Percentiles rank a stretch among this genome's conserved stretches.
Evolutionary conservation across 257 asterid species (phyloP).

Genomic region (Plantago major): DNA sequence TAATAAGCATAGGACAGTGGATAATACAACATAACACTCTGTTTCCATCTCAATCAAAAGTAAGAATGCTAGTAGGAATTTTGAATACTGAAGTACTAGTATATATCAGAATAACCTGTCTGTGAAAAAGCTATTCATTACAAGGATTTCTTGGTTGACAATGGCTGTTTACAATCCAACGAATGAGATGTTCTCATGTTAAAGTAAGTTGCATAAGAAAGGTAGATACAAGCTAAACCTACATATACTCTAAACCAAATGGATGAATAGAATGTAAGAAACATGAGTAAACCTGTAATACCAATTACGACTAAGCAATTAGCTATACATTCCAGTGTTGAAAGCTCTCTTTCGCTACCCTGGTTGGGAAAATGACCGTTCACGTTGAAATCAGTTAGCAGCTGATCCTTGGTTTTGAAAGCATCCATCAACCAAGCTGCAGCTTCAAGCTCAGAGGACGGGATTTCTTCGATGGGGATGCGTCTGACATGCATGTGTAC

Average conservation of each 20-base stretch:
- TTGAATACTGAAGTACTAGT: no score
- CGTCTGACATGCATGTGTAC: constrained; percentile 81
- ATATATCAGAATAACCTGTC: background rate
- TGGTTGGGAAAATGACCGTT: constrained; percentile 67
- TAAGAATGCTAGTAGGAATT: no score
- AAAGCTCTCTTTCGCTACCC: constrained; percentile 68
- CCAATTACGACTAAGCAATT: constrained; percentile 48
- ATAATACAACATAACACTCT: no score
- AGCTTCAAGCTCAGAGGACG: constrained; percentile 45
- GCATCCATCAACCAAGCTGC: constrained; percentile 68
- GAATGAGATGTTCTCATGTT: constrained; percentile 45
- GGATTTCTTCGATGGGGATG: constrained; percentile 46
- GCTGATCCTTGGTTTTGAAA: constrained; percentile 56
- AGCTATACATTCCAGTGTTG: constrained; percentile 49
- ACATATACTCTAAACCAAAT: constrained; percentile 70
- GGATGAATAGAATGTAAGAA: constrained; percentile 63
- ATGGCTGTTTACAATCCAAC: constrained; percentile 21
- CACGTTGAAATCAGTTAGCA: constrained; percentile 53
- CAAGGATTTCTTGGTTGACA: constrained; percentile 22
- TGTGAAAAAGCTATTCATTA: constrained; percentile 17
- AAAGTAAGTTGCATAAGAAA: constrained; percentile 48
- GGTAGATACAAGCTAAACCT: constrained; percentile 51
- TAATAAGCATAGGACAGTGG: no score
- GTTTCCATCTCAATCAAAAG: no score
- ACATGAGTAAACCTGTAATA: constrained; percentile 46